These are phyloP conservation scores for Phyllosticta citrichinensis DNA, from an alignment of 2,329 filamentous ascomycete genomes.

Conservation along the genomic window DNA sequence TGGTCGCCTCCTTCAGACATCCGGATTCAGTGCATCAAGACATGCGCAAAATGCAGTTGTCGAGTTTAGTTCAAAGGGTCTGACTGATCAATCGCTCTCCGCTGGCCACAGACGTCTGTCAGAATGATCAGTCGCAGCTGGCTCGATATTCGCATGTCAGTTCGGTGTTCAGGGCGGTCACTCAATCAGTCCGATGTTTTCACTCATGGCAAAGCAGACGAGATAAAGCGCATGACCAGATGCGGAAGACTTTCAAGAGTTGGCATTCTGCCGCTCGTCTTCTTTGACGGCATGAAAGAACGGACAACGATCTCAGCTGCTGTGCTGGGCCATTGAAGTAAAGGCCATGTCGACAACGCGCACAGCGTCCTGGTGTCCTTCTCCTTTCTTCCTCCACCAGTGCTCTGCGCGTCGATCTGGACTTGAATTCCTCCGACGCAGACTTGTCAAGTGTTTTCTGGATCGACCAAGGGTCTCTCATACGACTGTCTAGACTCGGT, in stretches of 20 bases:
- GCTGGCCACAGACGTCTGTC: too few relatives aligned
- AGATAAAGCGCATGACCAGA: not conserved
- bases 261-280: not conserved
- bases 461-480: not conserved
- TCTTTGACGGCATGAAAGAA: not conserved
- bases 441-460: not conserved
- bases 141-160: not conserved
- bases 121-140: too few relatives aligned
- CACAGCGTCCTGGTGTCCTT: not conserved
- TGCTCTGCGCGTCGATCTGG: not conserved
- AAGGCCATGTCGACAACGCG: not conserved
- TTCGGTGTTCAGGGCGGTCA: not conserved
- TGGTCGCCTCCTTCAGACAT: too few relatives aligned
- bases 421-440: not conserved
- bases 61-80: too few relatives aligned
- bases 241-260: not conserved
- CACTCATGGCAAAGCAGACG: not conserved
- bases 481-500: too few relatives aligned
- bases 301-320: not conserved
- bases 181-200: not conserved
- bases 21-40: too few relatives aligned
- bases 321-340: not conserved
- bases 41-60: too few relatives aligned
- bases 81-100: too few relatives aligned
- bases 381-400: not conserved